Conservation (phyloP, 352 stramenopile species). For the Phytopythium litorale region DNA sequence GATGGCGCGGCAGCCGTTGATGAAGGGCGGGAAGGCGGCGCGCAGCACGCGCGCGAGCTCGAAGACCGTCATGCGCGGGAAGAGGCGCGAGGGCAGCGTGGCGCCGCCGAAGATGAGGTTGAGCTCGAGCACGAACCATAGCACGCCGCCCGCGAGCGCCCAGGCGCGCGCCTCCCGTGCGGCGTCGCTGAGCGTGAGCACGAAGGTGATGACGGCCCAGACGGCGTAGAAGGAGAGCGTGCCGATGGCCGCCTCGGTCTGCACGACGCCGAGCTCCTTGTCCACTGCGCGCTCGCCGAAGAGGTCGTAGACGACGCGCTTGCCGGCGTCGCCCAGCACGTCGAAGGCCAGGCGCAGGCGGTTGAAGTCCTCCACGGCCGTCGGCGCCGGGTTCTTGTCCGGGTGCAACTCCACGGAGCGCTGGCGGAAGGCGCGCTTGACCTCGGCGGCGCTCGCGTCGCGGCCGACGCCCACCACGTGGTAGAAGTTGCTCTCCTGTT, state of each 20-base stretch:
- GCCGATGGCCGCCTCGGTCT: conserved; percentile 89
- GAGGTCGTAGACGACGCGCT: conserved; percentile 95
- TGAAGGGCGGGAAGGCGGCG: conserved; percentile 92
- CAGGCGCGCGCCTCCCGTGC: conserved; percentile 88
- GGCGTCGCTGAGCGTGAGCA: conserved; percentile 92
- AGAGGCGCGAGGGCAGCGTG: conserved; percentile 52
- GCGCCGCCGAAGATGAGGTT: conserved; percentile 80
- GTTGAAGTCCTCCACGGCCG: conserved; percentile 92
- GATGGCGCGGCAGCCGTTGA: conserved; percentile 96
- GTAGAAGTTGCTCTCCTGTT: conserved; percentile 95
- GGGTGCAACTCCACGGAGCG: conserved; percentile 95
- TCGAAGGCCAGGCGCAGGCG: conserved; percentile 94
- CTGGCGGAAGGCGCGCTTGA: conserved; percentile 96
- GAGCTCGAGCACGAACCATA: conserved; percentile 94
- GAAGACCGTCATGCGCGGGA: conserved; percentile 85
- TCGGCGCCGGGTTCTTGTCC: conserved; percentile 95
- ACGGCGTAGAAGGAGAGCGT: conserved; percentile 94
- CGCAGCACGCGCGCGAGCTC: conserved; percentile 92
- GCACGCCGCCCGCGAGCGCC: conserved; percentile 91
- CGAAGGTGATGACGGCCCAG: conserved; percentile 94
- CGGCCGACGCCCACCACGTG: conserved; percentile 87
- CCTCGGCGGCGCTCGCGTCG: conserved; percentile 90
- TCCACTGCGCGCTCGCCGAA: conserved; percentile 90
- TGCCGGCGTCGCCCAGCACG: conserved; percentile 89
- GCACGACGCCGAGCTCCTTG: conserved; percentile 85